phyloP scores from a whole-genome alignment of 139 green algal genomes.

The Chlamydomonas incerta region DNA sequence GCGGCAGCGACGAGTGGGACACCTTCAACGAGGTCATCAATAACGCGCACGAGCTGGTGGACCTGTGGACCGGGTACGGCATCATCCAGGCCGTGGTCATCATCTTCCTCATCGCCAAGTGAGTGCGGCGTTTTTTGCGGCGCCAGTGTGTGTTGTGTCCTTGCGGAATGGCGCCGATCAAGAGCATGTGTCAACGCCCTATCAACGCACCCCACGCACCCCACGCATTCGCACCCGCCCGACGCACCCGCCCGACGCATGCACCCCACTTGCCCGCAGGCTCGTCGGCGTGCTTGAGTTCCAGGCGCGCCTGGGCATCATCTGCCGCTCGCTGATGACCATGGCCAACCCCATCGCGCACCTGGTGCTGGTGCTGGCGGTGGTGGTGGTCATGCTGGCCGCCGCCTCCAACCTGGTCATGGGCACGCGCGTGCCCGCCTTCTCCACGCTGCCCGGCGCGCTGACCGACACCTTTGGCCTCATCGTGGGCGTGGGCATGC shows the following conservation, averaged over 20 bases:
- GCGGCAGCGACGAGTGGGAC: constrained; percentile 7
- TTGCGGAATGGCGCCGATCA: too few species aligned
- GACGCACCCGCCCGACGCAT: too few species aligned
- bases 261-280: constrained; percentile 2
- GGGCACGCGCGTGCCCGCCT: background rate
- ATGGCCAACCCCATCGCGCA: constrained; percentile 28
- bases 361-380: constrained; percentile 43
- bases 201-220: too few species aligned
- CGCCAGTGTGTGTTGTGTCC: too few species aligned
- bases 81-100: constrained; percentile 57
- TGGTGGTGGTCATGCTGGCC: constrained; percentile 36
- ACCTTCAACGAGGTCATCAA: constrained; percentile 29
- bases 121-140: too few species aligned
- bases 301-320: constrained; percentile 58
- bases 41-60: constrained; percentile 24
- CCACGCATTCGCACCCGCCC: background rate
- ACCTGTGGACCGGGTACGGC: constrained; percentile 51
- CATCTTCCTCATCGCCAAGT: constrained; percentile 54
- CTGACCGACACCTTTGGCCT: constrained; percentile 12
- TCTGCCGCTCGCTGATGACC: constrained; percentile 44
- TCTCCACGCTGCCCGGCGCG: constrained; percentile 2
- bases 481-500: constrained; percentile 31
- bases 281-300: constrained; percentile 50
- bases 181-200: too few species aligned
- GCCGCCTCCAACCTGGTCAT: constrained; percentile 13